Evolutionary conservation across 2,329 filamentous ascomycete species (phyloP), one percentile per base, ranked within the genome.

Genomic region (Fonsecaea monophora): DNA sequence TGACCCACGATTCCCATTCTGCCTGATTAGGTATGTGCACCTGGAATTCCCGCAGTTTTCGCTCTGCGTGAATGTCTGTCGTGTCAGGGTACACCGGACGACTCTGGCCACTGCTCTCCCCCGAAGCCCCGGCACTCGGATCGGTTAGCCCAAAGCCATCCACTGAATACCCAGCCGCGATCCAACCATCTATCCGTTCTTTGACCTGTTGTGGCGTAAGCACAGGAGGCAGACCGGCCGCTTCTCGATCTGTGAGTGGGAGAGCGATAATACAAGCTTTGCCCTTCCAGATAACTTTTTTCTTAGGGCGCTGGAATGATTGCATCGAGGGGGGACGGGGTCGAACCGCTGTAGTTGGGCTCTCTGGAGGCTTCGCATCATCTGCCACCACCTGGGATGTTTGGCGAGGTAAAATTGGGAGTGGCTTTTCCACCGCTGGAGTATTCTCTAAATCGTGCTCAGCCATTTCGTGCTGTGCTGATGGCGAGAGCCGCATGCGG

Each of bases 1-100:
- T 86, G 66, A 94, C 90, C 77, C 98, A 97, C 32, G 88, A 83
- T 74, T 92, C 90, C 89, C 90, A 92, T 73, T 87, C 85, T 48
- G 76, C 80, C 73, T 78, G 78, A 67, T 83, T 75, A 4, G 82
- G 81, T 66, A 83, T 79, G 18, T 75, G 77, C 64, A 83, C 76
- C 10, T 72, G 71, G 65, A 74, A 79, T 9, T 73, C 72, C 38
- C 74, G 74, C 15, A 73, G 64, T 53, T 76, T 74, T 55, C 72
- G 74, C 60, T 81, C 79, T 45, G 76, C 72, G 21, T 75, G 72
- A 12, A 76, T 66, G 6, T 82, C 80, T 50, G 71, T 70, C 12
- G 76, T 74, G 62, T 82, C 80, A 1, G 82, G 82, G 68, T 77
- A 82, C 34, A 77, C 64, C 8, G 79, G 76, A 38, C 81, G 77